Base-by-base conservation (phyloP, 2,329 filamentous ascomycete species). In the Fusarium praegraminearum region DNA sequence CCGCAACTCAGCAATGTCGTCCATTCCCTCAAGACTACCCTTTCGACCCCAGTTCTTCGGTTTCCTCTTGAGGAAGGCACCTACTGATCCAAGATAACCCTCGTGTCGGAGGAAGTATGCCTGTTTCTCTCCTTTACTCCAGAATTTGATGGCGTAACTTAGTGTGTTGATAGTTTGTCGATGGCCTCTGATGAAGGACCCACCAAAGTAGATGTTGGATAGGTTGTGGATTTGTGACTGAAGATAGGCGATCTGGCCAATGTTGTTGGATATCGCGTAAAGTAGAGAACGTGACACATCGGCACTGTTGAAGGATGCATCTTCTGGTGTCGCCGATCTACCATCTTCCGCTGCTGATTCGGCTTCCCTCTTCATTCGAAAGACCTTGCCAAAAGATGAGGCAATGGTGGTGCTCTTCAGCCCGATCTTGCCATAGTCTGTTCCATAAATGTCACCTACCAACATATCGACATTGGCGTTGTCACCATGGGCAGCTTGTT, bases 151-250 rank as follows among this genome's bases (percentile, higher is more conserved):
- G 77, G 95, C 96, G 77, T 97, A 99, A 57, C 92, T 94, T 12
- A 99, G 85, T 0, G 96, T 98, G 80, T 98, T 97, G 89, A 99
- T 99, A 15, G 96, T 99, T 82, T 98, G 96, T 18, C 92, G 90
- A 79, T 99, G 96, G 41, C 96, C 96, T 43, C 96, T 90, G 77
- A 99, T 98, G 78, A 98, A 99, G 9, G 92, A 96, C 26, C 96
- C 96, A 24, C 96, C 96, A 80, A 99, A 99, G 83, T 99, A 99
- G 65, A 99, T 98, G 76, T 95, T 90, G 68, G 93, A 91, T 28
- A 98, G 85, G 46, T 91, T 88, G 81, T 99, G 95, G 77, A 97
- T 96, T 78, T 98, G 94, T 8, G 93, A 96, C 78, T 98, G 96
- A n/a, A 99, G 85, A 79, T 96, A 98, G 44, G 96, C 94, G 74